Conservation (phyloP, 768 basidiomycete genomes). For the Tephrocybe rancida region DNA sequence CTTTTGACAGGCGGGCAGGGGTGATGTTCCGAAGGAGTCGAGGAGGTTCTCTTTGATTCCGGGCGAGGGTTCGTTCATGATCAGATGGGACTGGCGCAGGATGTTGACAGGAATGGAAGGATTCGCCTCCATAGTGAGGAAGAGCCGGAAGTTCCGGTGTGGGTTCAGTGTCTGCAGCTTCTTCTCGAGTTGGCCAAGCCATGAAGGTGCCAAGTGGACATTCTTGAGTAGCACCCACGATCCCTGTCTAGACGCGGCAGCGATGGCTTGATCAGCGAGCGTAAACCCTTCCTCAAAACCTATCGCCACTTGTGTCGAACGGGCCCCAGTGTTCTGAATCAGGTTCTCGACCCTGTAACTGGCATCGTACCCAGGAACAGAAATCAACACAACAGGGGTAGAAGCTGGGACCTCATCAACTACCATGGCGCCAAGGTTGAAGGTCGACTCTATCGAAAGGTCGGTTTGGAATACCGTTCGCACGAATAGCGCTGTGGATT, state of each 20-base stretch:
- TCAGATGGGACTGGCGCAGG: constrained; percentile 90
- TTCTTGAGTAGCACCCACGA: constrained; percentile 98
- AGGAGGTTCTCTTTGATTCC: constrained; percentile 96
- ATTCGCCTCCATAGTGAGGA: constrained; percentile 98
- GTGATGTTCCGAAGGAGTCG: constrained; percentile 83
- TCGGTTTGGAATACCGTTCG: constrained; percentile 78
- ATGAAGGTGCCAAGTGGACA: constrained; percentile 92
- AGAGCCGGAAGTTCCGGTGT: constrained; percentile 90
- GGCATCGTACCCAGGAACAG: constrained; percentile 97
- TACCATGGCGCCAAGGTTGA: constrained; percentile 80
- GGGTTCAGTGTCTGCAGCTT: constrained; percentile 91
- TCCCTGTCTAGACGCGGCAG: constrained; percentile 88
- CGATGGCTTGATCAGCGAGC: constrained; percentile 95
- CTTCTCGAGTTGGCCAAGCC: constrained; percentile 97
- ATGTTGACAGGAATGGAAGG: constrained; percentile 96
- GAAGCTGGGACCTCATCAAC: constrained; percentile 74
- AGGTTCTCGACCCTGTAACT: constrained; percentile 93
- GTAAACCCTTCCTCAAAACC: constrained; percentile 98
- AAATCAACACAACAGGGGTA: constrained; percentile 88
- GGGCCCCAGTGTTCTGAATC: constrained; percentile 72
- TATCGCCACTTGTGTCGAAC: constrained; percentile 94
- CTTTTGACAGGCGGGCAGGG: constrained; percentile 71
- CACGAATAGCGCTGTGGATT: constrained; percentile 79
- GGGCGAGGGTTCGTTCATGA: constrained; percentile 99
- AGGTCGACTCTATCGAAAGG: constrained; percentile 71